Evolutionary conservation across 1,139 yeast species (phyloP).

Genomic region (Candida frijolesensis): DNA sequence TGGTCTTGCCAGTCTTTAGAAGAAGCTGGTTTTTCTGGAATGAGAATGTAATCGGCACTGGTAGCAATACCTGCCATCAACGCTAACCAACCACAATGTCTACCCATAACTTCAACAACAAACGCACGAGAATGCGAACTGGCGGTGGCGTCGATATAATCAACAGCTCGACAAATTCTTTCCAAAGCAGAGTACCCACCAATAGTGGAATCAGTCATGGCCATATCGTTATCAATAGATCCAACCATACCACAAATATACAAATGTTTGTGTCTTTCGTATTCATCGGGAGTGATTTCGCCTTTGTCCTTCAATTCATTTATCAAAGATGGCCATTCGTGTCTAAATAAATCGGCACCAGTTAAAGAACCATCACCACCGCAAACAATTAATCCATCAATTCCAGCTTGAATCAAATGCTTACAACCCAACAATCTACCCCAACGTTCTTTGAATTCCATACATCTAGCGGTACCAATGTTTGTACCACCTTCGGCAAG

Average conservation of each 20-base stretch:
- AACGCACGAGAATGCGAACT: constrained; percentile 82
- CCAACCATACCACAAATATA: constrained; percentile 81
- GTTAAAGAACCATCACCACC: constrained; percentile 89
- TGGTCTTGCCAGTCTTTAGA: constrained; percentile 66
- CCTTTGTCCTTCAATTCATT: constrained; percentile 56
- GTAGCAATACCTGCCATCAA: constrained; percentile 83
- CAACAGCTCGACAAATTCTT: constrained; percentile 75
- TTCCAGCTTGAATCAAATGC: constrained; percentile 69
- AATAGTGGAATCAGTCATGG: constrained; percentile 78
- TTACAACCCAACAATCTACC: constrained; percentile 71
- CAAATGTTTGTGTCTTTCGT: constrained; percentile 54
- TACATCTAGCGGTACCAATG: constrained; percentile 80
- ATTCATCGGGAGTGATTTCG: constrained; percentile 52
- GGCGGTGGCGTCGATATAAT: constrained; percentile 83
- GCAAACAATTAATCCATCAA: constrained; percentile 78
- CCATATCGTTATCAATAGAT: constrained; percentile 83
- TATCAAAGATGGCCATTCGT: constrained; percentile 78
- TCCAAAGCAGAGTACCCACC: constrained; percentile 81
- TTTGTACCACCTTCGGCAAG: constrained; percentile 77
- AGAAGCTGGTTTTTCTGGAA: constrained; percentile 76
- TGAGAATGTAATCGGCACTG: constrained; percentile 77
- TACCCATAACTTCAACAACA: constrained; percentile 87
- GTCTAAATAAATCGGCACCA: constrained; percentile 78
- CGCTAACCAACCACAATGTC: constrained; percentile 89
- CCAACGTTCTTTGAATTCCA: constrained; percentile 64